Base-by-base conservation (phyloP, 495 filamentous ascomycete genomes). In the Penicillium simplicissimum region DNA sequence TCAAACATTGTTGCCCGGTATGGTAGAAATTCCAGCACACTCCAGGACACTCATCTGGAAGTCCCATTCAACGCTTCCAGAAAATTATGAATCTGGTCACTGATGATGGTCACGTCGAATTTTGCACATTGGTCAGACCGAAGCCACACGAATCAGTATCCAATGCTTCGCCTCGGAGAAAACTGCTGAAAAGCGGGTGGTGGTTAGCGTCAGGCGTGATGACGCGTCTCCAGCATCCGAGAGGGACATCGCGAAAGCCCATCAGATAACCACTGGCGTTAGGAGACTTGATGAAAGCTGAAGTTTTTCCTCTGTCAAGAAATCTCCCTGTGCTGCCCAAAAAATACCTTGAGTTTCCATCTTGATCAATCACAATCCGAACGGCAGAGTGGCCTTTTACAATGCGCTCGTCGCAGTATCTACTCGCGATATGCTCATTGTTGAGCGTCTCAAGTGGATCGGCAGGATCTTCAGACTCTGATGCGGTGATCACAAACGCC, bases 401-500 rank as follows among this genome's bases (percentile, higher is more conserved):
- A 13, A 70, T 70, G 67, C 57, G 62, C 4, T 37, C 53, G 3
- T 31, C 23, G 34, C 51, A 45, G 19, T 60, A 53, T 14, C 55
- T 65, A 4, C 47, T 63, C 3, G 48, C 62, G 45, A 47, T 68
- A 35, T 49, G 45, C 58, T 55, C 43, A 6, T 42, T 67, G 19
- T 23, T 60, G 15, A 55, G 52, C 38, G 13, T 68, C 52, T 62
- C 58, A n/a, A 35, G 33, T 33, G 48, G 56, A 38, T 14, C 60
- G 13, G 17, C 54, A 42, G 53, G 31, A 33, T 25, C 38, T 45
- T 52, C 19, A 34, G 25, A 55, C 28, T 47, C 36, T 25, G 51
- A 61, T 15, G 55, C 56, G 3, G 37, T 52, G 4, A 19, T 56
- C 17, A 57, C 55, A 48, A 85, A 87, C 66, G 83, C 79, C 28